Percentiles rank a stretch among this genome's conserved stretches.
Conservation (phyloP, 352 stramenopile genomes). For the Globisporangium splendens region DNA sequence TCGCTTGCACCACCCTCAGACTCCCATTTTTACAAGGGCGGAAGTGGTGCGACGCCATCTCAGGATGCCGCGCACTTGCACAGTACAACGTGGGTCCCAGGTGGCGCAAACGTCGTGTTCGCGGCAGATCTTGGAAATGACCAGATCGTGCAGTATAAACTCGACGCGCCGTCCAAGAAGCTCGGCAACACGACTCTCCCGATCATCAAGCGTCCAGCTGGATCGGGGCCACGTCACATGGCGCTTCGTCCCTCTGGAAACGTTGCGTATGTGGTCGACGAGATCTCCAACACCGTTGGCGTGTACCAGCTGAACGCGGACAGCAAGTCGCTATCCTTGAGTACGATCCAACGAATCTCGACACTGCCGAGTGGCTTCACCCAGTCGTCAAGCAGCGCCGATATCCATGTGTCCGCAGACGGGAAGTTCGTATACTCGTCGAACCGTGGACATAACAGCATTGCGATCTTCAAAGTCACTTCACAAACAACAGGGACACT, state of each 20-base stretch:
- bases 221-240: constrained; percentile 68
- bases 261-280: constrained; percentile 56
- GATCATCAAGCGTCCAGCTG: constrained; percentile 20
- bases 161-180: constrained; percentile 17
- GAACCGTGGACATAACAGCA: constrained; percentile 65
- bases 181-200: constrained; percentile 18
- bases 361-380: constrained; percentile 41
- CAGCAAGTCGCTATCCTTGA: constrained; percentile 19
- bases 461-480: constrained; percentile 51
- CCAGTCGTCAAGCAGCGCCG: constrained; percentile 25
- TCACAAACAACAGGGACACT: constrained; percentile 3
- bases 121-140: too few species aligned
- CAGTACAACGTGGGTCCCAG: too few species aligned
- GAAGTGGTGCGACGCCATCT: too few species aligned
- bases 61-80: too few species aligned
- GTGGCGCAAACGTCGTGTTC: too few species aligned
- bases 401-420: constrained; percentile 51
- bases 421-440: constrained; percentile 63
- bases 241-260: constrained; percentile 37
- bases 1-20: too few species aligned
- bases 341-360: constrained; percentile 42
- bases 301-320: constrained; percentile 32
- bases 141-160: too few species aligned
- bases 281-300: constrained; percentile 57
- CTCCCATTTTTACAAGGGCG: too few species aligned